A percentile compares a stretch with the other conserved stretches of the same genome.
Evolutionary conservation across 1,139 yeast species (phyloP).

Genomic region (Pichia sp.): DNA sequence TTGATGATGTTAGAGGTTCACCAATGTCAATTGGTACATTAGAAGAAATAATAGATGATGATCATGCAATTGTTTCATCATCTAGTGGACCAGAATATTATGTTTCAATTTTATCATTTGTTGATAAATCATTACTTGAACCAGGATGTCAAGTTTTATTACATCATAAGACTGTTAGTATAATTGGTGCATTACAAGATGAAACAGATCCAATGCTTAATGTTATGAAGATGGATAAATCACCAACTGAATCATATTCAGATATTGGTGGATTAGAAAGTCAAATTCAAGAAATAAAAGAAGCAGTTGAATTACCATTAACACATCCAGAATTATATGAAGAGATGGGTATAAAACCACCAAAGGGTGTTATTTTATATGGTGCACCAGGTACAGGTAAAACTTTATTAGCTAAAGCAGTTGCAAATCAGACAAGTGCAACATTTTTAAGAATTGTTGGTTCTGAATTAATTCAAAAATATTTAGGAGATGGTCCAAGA

Average conservation of each 20-base stretch:
- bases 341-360: conserved; percentile 99
- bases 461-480: conserved; percentile 92
- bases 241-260: conserved; percentile 94
- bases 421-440: conserved; percentile 96
- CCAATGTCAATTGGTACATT: conserved; percentile 96
- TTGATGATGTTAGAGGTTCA: conserved; percentile 91
- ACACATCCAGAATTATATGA: conserved; percentile 97
- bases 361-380: conserved; percentile 95
- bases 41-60: conserved; percentile 96
- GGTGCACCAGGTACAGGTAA: conserved; percentile 99
- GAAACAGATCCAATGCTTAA: conserved; percentile 98
- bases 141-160: conserved; percentile 97
- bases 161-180: conserved; percentile 91
- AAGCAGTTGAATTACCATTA: conserved; percentile 93
- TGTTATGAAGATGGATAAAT: conserved; percentile 92
- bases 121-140: conserved; percentile 89
- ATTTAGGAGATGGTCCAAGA: conserved; percentile 97
- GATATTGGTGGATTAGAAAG: conserved; percentile 96
- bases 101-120: conserved; percentile 94
- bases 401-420: conserved; percentile 94
- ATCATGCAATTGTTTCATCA: conserved; percentile 95
- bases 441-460: conserved; percentile 96
- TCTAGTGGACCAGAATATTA: conserved; percentile 97
- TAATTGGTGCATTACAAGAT: conserved; percentile 93
- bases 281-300: conserved; percentile 97